Percentiles rank a stretch among this genome's conserved stretches.
phyloP scores from a whole-genome alignment of 2,329 filamentous ascomycete genomes.

The Phaeosphaeriaceae sp. region DNA sequence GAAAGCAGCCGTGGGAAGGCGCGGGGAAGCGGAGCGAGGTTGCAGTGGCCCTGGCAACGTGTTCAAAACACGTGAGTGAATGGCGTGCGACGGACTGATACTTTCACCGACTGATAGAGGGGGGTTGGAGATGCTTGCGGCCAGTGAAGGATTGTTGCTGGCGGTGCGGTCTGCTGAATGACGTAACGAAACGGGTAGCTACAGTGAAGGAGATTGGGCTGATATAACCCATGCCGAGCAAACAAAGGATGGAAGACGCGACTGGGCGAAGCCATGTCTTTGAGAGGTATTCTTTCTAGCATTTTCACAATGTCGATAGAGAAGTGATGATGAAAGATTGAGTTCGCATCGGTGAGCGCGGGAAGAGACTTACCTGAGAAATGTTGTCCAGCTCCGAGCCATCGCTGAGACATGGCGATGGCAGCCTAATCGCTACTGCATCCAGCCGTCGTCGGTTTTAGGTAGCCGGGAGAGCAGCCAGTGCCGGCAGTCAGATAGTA shows the following conservation, averaged over 20 bases:
- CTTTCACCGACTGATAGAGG: conserved; percentile 1
- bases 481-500: background rate
- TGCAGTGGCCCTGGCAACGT: conserved; percentile 2
- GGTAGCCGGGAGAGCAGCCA: too few species aligned
- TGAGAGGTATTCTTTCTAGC: background rate
- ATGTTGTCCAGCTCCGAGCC: background rate
- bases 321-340: background rate
- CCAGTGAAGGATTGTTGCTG: background rate
- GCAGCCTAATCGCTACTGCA: background rate
- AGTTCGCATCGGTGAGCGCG: background rate
- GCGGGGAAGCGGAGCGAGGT: conserved; percentile 1
- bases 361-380: background rate
- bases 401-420: background rate
- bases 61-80: background rate
- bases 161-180: background rate
- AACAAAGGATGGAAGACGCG: background rate
- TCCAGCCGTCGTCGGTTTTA: too few species aligned
- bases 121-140: background rate
- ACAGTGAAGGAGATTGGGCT: background rate
- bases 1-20: background rate
- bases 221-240: background rate
- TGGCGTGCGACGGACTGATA: background rate
- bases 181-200: background rate
- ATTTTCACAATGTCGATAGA: background rate
- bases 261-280: background rate